These are phyloP conservation scores for Batrachochytrium dendrobatidis DNA, from an alignment of 371 early-diverging fungal genomes.

Conservation along the genomic window DNA sequence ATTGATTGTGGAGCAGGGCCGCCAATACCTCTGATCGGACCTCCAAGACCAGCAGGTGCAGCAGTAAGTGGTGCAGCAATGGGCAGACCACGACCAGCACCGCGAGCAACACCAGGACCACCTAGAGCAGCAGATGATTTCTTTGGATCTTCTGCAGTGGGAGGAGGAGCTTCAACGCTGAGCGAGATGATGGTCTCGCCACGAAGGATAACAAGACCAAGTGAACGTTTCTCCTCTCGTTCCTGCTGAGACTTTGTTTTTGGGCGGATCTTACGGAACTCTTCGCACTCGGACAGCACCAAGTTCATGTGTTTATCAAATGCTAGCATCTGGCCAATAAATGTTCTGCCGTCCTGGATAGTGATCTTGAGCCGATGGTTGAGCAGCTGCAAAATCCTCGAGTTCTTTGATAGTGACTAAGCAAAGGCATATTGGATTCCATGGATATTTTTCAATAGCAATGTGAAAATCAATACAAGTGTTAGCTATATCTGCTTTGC, in stretches of 20 bases:
- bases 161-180: constrained; percentile 89
- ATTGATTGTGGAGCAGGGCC: constrained; percentile 77
- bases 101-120: constrained; percentile 62
- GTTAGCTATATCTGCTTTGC: too few relatives aligned
- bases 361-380: constrained; percentile 93
- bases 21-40: constrained; percentile 87
- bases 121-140: constrained; percentile 29
- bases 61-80: constrained; percentile 47
- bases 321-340: constrained; percentile 96
- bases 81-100: constrained; percentile 89
- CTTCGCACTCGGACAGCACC: constrained; percentile 94
- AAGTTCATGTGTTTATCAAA: constrained; percentile 98
- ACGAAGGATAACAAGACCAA: constrained; percentile 90
- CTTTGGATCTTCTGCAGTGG: constrained; percentile 59
- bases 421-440: background rate
- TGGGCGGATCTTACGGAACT: constrained; percentile 82
- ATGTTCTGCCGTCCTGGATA: constrained; percentile 78
- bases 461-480: too few relatives aligned
- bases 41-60: constrained; percentile 48
- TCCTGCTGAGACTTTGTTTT: constrained; percentile 28
- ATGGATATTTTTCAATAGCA: too few relatives aligned
- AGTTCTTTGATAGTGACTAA: constrained; percentile 10
- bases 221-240: constrained; percentile 74
- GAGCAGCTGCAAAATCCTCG: constrained; percentile 76
- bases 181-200: constrained; percentile 90